Conservation (phyloP, 352 stramenopile genomes). For the Phytopythium kandeliae region DNA sequence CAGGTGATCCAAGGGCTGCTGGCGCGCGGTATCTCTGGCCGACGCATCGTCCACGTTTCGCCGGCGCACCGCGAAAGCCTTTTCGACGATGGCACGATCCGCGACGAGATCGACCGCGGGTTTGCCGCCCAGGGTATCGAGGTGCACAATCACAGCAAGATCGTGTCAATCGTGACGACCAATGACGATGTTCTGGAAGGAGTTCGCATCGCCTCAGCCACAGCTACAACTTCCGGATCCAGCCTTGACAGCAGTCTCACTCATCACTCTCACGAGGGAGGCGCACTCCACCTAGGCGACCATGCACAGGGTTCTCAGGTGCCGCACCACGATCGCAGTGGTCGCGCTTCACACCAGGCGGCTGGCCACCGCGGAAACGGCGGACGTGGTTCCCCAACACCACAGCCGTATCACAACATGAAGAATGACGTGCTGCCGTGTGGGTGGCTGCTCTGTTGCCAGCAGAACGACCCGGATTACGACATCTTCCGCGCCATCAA, state of each 20-base stretch:
- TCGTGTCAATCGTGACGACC: slow-evolving; percentile 28
- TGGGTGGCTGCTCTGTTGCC: slow-evolving; percentile 75
- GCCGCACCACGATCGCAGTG: background rate
- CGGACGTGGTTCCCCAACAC: background rate
- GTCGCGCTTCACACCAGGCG: background rate
- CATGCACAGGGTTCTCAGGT: background rate
- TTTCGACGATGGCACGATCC: slow-evolving; percentile 58
- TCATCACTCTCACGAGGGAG: background rate
- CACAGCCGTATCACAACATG: background rate
- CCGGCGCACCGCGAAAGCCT: slow-evolving; percentile 25
- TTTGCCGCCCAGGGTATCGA: slow-evolving; percentile 27
- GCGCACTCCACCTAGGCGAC: background rate
- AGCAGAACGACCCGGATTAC: slow-evolving; percentile 79
- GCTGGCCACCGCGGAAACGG: background rate
- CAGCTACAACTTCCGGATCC: background rate
- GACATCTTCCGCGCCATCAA: slow-evolving; percentile 90
- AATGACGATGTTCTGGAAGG: slow-evolving; percentile 35
- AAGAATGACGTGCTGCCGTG: slow-evolving; percentile 32
- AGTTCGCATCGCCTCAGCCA: slow-evolving; percentile 24
- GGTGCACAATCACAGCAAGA: slow-evolving; percentile 42
- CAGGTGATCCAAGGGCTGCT: slow-evolving; percentile 61
- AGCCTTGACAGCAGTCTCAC: background rate
- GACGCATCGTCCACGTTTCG: slow-evolving; percentile 53
- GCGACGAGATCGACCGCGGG: slow-evolving; percentile 53
- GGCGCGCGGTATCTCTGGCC: slow-evolving; percentile 26